A percentile compares a stretch with the other conserved stretches of the same genome.
These are phyloP conservation scores for Akanthomyces uredinophilus DNA, from an alignment of 2,329 filamentous ascomycete species.

Conservation along the genomic window DNA sequence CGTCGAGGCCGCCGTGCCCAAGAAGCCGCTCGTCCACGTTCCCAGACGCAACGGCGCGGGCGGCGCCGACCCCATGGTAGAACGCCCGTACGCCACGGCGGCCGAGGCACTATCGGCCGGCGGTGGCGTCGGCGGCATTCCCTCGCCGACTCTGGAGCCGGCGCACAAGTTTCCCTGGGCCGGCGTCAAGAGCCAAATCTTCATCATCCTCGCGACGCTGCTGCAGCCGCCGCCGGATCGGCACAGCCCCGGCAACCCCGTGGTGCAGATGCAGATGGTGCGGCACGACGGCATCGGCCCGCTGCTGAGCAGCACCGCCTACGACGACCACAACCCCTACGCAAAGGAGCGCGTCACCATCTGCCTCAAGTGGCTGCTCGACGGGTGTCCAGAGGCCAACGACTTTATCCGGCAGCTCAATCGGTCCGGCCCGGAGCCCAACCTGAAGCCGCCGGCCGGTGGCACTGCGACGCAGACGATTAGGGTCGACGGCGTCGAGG, in stretches of 20 bases:
- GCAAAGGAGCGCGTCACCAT: constrained; percentile 88
- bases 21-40: constrained; percentile 60
- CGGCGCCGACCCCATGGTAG: constrained; percentile 45
- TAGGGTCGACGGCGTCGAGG: constrained; percentile 50
- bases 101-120: constrained; percentile 22
- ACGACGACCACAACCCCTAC: constrained; percentile 90
- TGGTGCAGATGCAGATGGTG: constrained; percentile 84
- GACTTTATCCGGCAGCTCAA: constrained; percentile 64
- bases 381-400: constrained; percentile 68
- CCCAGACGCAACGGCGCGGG: constrained; percentile 27
- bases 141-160: constrained; percentile 48
- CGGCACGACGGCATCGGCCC: constrained; percentile 80
- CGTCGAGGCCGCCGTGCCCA: constrained; percentile 81
- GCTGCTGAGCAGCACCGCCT: constrained; percentile 81
- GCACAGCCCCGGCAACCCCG: constrained; percentile 58
- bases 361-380: constrained; percentile 77
- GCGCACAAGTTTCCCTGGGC: constrained; percentile 61
- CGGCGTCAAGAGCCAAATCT: constrained; percentile 85
- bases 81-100: constrained; percentile 54
- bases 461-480: constrained; percentile 39
- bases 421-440: constrained; percentile 37
- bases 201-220: constrained; percentile 82
- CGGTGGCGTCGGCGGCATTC: constrained; percentile 31
- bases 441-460: constrained; percentile 30
- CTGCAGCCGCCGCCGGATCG: constrained; percentile 72